Conservation (phyloP, 2,329 filamentous ascomycete species). For the Apiospora sp. region DNA sequence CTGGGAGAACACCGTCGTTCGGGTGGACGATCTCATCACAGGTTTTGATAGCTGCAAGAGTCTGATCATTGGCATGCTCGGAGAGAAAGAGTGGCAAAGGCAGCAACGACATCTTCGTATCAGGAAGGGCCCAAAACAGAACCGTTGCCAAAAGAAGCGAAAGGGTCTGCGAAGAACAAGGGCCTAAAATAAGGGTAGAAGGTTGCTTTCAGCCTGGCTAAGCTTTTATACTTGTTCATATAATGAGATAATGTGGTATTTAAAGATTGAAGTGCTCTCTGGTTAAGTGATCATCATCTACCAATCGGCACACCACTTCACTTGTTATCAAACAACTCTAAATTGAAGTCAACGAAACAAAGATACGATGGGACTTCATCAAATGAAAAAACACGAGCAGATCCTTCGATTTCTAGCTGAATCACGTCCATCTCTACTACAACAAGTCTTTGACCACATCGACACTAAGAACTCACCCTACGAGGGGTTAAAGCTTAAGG, state of each 20-base stretch:
- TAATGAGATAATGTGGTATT: constrained; percentile 1
- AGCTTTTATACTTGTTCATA: neutral
- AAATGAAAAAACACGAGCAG: constrained; percentile 9
- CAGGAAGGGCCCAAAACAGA: neutral
- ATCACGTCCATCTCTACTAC: constrained; percentile 9
- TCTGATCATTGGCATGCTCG: neutral
- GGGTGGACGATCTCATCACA: neutral
- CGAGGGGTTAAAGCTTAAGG: constrained; percentile 4
- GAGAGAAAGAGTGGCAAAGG: neutral
- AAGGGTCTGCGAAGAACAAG: constrained; percentile 4
- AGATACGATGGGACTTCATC: neutral
- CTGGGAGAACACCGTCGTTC: neutral
- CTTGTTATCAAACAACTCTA: neutral
- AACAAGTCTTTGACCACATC: constrained; percentile 3
- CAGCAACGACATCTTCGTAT: neutral
- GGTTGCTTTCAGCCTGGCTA: constrained; percentile 4
- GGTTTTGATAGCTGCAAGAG: neutral
- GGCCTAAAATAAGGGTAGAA: constrained; percentile 9
- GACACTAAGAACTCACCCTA: neutral
- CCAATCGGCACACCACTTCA: neutral
- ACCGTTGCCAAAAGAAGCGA: neutral
- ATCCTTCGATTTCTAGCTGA: neutral
- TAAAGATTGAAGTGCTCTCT: constrained; percentile 12
- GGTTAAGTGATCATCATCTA: neutral
- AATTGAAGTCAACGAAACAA: neutral